A percentile compares a stretch with the other conserved stretches of the same genome.
These are phyloP conservation scores for Conringia planisiliqua DNA, from an alignment of 345 rosid species.

Conservation along the genomic window DNA sequence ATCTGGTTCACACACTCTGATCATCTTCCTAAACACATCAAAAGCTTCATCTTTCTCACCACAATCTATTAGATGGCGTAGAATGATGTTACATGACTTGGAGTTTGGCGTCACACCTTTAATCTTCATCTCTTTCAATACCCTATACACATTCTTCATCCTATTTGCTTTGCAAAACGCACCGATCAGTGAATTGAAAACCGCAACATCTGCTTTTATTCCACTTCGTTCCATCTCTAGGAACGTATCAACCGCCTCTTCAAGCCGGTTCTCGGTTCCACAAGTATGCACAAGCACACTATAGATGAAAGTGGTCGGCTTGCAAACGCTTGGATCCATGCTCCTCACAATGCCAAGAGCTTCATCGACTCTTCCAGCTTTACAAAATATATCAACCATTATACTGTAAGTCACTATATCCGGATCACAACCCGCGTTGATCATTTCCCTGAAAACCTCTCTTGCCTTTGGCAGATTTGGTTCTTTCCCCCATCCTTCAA, in stretches of 20 bases:
- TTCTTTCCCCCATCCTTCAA: slow-evolving; percentile 89
- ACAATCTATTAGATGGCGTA: slow-evolving; percentile 51
- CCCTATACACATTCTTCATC: slow-evolving; percentile 62
- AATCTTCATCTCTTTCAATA: slow-evolving; percentile 66
- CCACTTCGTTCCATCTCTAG: slow-evolving; percentile 79
- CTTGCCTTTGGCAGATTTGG: slow-evolving; percentile 87
- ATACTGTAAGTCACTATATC: slow-evolving; percentile 86
- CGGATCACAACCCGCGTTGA: slow-evolving; percentile 57
- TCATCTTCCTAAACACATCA: slow-evolving; percentile 70
- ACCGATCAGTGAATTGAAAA: slow-evolving; percentile 71
- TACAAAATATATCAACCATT: slow-evolving; percentile 83
- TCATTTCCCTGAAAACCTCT: slow-evolving; percentile 72
- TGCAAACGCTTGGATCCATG: slow-evolving; percentile 53
- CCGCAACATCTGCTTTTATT: slow-evolving; percentile 62
- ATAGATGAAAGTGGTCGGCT: slow-evolving; percentile 73
- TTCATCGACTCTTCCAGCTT: slow-evolving; percentile 88
- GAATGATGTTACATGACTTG: slow-evolving; percentile 68
- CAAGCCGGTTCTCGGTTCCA: slow-evolving; percentile 68
- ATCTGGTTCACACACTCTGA: slow-evolving; percentile 75
- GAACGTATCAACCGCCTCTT: slow-evolving; percentile 76
- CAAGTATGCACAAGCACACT: slow-evolving; percentile 80
- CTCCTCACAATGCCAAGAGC: slow-evolving; percentile 65
- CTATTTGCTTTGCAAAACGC: slow-evolving; percentile 75
- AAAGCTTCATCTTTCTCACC: slow-evolving; percentile 73
- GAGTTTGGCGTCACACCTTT: slow-evolving; percentile 66